phyloP scores from a whole-genome alignment of 2,329 filamentous ascomycete species.

The Aspergillus persii region DNA sequence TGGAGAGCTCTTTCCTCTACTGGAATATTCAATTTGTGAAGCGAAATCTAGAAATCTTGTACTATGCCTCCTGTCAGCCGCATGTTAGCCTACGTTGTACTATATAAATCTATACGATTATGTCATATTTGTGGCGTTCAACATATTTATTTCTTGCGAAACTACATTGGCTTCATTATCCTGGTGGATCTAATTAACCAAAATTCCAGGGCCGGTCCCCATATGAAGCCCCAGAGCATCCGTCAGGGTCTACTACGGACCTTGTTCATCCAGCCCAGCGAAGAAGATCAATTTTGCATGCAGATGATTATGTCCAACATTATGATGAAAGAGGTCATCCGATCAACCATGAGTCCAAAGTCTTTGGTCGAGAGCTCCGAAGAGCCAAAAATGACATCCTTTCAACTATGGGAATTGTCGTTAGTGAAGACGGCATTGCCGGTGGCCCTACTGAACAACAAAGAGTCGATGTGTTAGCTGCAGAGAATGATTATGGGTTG shows the following conservation, averaged over 20 bases:
- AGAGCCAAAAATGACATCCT: constrained; percentile 52
- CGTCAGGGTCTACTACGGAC: constrained; percentile 19
- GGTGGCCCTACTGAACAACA: constrained; percentile 37
- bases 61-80: background rate
- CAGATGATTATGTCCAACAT: constrained; percentile 46
- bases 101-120: background rate
- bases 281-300: constrained; percentile 28
- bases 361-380: constrained; percentile 39
- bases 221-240: constrained; percentile 42
- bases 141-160: background rate
- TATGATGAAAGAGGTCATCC: constrained; percentile 50
- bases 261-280: constrained; percentile 19
- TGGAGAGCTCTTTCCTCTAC: background rate
- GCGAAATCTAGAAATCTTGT: background rate
- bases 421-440: constrained; percentile 40
- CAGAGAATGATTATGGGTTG: constrained; percentile 45
- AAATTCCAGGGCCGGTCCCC: constrained; percentile 44
- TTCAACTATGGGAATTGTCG: constrained; percentile 49
- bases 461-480: constrained; percentile 36
- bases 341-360: constrained; percentile 43
- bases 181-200: constrained; percentile 19
- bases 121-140: background rate
- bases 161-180: background rate
- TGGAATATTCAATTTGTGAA: background rate
- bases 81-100: background rate